Percentiles rank a stretch among this genome's conserved stretches.
phyloP scores from a whole-genome alignment of 2,329 filamentous ascomycete species.

The Penicillium sp. region DNA sequence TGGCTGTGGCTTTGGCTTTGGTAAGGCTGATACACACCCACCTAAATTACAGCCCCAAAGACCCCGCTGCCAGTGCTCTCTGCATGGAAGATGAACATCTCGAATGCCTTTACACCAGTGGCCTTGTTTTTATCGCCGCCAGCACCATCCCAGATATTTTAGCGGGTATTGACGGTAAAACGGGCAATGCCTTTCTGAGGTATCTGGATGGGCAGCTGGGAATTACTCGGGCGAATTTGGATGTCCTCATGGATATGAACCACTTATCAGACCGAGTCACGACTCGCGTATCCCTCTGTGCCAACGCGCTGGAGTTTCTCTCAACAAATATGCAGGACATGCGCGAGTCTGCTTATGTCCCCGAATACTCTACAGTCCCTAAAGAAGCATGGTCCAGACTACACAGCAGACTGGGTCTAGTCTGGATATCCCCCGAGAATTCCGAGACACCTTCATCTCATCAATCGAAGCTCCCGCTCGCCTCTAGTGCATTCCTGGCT shows the following conservation, averaged over 20 bases:
- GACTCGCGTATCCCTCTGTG: too few species aligned
- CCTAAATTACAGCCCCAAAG: not conserved
- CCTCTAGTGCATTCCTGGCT: not conserved
- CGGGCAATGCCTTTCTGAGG: not conserved
- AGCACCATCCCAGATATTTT: not conserved
- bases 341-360: not conserved
- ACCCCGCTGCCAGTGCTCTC: not conserved
- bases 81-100: not conserved
- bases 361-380: not conserved
- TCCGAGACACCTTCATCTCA: too few species aligned
- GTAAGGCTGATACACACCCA: not conserved
- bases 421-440: not conserved
- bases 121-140: not conserved
- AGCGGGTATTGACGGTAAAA: not conserved
- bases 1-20: not conserved
- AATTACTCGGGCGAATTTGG: not conserved
- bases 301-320: too few species aligned
- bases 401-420: not conserved
- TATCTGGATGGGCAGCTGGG: not conserved
- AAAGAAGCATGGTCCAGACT: not conserved
- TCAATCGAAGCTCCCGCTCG: too few species aligned
- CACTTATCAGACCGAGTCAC: too few species aligned
- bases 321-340: too few species aligned
- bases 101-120: not conserved
- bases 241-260: too few species aligned